Evolutionary conservation across 208 protist species (phyloP).

Genomic region (Acanthamoeba lenticulata): DNA sequence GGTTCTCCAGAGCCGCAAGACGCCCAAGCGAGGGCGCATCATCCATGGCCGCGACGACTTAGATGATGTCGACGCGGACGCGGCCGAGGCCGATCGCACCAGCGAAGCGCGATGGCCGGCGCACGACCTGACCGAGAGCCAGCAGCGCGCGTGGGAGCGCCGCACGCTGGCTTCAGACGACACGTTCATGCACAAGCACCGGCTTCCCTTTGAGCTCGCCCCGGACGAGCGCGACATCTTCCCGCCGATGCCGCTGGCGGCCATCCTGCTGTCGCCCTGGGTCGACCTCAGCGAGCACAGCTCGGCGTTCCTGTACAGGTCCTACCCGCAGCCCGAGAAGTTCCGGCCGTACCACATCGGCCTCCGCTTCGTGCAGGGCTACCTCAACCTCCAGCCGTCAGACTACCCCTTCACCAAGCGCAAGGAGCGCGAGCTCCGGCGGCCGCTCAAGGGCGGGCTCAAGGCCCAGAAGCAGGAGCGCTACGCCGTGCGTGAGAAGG

Average conservation of each 20-base stretch:
- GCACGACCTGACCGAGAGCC: neutral
- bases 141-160: conserved; percentile 24
- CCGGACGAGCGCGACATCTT: neutral
- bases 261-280: neutral
- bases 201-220: neutral
- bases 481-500: neutral
- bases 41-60: neutral
- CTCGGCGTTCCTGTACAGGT: neutral
- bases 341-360: conserved; percentile 19
- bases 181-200: conserved; percentile 4
- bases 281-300: conserved; percentile 13
- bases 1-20: neutral
- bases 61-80: neutral
- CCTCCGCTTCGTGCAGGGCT: conserved; percentile 1
- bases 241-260: neutral
- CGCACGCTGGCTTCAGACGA: neutral
- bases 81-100: neutral
- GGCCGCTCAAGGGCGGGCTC: neutral
- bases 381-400: conserved; percentile 19
- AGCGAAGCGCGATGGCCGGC: conserved; percentile 6
- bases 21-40: neutral
- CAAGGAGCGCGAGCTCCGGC: neutral
- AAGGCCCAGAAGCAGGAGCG: neutral
- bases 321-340: neutral
- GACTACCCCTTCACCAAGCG: conserved; percentile 5